Evolutionary conservation across 2,329 filamentous ascomycete genomes (phyloP).

Genomic region (Cladosporium sp.): DNA sequence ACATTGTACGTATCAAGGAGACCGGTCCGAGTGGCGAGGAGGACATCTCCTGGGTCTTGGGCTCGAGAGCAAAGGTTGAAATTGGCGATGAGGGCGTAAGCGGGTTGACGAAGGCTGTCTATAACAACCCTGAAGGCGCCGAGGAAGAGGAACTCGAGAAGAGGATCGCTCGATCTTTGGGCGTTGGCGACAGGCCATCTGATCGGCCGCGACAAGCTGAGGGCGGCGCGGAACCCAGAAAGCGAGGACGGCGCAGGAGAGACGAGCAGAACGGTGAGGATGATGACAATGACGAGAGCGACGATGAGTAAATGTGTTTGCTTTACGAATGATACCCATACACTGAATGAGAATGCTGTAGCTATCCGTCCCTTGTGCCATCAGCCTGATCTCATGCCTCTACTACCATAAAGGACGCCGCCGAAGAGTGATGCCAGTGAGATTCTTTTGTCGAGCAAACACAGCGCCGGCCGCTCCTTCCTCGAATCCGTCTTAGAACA

Average conservation of each 20-base stretch:
- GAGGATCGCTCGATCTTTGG: constrained; percentile 39
- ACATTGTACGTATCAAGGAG: constrained; percentile 75
- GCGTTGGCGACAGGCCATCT: constrained; percentile 27
- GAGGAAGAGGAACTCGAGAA: constrained; percentile 37
- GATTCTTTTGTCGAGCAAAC: background rate
- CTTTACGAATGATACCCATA: constrained; percentile 19
- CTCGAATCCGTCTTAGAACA: background rate
- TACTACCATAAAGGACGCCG: background rate
- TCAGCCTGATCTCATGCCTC: background rate
- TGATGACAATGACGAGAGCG: constrained; percentile 25
- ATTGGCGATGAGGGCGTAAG: constrained; percentile 76
- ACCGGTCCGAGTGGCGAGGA: constrained; percentile 68
- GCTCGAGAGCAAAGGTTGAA: constrained; percentile 82
- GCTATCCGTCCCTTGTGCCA: background rate
- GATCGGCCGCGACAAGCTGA: constrained; percentile 9
- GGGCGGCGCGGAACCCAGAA: constrained; percentile 22
- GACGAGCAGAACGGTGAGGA: constrained; percentile 24
- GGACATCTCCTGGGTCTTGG: constrained; percentile 77
- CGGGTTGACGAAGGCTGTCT: constrained; percentile 64
- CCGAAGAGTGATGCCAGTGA: background rate
- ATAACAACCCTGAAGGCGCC: constrained; percentile 42
- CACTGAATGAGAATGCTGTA: constrained; percentile 4
- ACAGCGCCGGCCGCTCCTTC: background rate
- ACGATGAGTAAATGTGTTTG: constrained; percentile 14
- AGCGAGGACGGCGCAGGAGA: constrained; percentile 24